These are phyloP conservation scores for Aureobasidium sp. DNA, from an alignment of 2,329 filamentous ascomycete species.

Conservation along the genomic window DNA sequence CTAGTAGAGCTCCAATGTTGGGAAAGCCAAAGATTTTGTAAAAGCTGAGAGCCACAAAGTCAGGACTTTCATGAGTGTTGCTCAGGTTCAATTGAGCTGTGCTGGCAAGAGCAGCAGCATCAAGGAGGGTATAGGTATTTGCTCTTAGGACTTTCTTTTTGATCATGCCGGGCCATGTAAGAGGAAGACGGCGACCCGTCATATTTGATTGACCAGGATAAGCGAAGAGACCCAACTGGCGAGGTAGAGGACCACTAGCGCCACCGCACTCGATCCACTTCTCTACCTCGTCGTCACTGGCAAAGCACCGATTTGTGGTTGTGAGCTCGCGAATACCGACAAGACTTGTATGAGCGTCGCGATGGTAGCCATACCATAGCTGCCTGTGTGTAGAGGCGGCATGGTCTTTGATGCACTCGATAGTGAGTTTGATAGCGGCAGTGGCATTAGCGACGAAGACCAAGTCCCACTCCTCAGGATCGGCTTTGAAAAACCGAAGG, in stretches of 20 bases:
- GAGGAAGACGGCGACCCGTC: constrained; percentile 69
- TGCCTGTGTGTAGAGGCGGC: constrained; percentile 45
- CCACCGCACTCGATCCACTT: constrained; percentile 51
- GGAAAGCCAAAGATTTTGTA: constrained; percentile 99
- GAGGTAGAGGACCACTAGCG: constrained; percentile 27
- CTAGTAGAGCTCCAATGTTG: constrained; percentile 76
- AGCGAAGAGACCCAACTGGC: constrained; percentile 54
- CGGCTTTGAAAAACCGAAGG: constrained; percentile 71
- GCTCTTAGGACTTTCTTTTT: constrained; percentile 29
- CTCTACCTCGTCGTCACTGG: constrained; percentile 55
- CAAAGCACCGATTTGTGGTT: constrained; percentile 56
- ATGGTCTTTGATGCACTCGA: constrained; percentile 65
- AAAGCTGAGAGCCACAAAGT: constrained; percentile 82
- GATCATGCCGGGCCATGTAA: constrained; percentile 54
- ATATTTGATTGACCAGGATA: constrained; percentile 92
- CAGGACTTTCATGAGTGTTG: constrained; percentile 56
- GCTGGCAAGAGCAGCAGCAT: constrained; percentile 74
- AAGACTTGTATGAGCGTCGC: constrained; percentile 78
- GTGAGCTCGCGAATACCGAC: constrained; percentile 72
- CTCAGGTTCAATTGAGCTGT: constrained; percentile 70
- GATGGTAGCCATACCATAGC: constrained; percentile 77
- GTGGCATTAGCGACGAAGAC: constrained; percentile 92
- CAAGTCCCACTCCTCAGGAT: constrained; percentile 74
- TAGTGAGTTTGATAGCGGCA: constrained; percentile 78
- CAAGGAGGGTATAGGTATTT: constrained; percentile 61